Base-by-base conservation (phyloP, 192 early-diverging fungal genomes). In the Rhizoclosmatium globosum region DNA sequence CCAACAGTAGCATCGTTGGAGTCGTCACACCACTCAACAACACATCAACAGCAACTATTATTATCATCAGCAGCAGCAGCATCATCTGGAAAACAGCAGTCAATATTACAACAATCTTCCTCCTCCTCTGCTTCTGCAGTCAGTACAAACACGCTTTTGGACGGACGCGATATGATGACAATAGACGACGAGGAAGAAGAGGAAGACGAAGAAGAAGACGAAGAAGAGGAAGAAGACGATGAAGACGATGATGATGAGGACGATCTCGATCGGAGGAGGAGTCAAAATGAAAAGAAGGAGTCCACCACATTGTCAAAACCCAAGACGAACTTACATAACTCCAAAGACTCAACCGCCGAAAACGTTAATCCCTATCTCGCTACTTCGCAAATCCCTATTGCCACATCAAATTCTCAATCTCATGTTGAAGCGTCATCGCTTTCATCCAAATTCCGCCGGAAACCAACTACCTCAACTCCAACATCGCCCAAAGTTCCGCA, bases 121-220 rank as follows among this genome's bases (percentile, higher is more conserved):
- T 31, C 31, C 31, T 31, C 31, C 31, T 31, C 60, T 21, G 21
- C 60, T 62, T 62, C 60, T 62, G 21, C 38, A 53, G 50, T 7
- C 60, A 39, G 7, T 62, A 7, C 23, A 21, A 4, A 7, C 9
- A 19, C 23, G 19, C 60, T 62, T 62, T 21, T 39, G 21, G 19
- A 62, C 60, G 23, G 38, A 7, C 4, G 19, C 53, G 53, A 56
- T n/a, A n/a, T 15, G 19, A n/a, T 15, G 19, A n/a, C 9, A 56
- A n/a, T 15, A 56, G 53, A 56, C 9, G 53, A 56, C 53, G 53
- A 56, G 9, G 53, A 56, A 1, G 53, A 56, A 56, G 53, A 62
- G 4, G 60, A 62, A 21, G 60, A 62, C 21, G 60, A 62, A 7
- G 60, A 62, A 19, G 60, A 62, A 23, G 19, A 62, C 60, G 60